A percentile compares a stretch with the other conserved stretches of the same genome.
phyloP scores from a whole-genome alignment of 345 rosid species.

The Mercurialis annua region DNA sequence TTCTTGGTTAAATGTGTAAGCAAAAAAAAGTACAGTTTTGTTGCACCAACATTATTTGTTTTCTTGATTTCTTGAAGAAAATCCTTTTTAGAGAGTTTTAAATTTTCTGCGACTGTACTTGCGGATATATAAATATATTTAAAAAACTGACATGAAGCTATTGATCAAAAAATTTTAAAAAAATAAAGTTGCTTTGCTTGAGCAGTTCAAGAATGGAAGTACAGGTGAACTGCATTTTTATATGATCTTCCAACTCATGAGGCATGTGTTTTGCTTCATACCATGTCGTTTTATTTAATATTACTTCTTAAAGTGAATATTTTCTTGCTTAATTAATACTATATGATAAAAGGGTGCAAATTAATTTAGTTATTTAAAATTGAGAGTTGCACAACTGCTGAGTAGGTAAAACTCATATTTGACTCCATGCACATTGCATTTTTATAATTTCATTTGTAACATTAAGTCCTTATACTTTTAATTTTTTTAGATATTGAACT shows the following conservation, averaged over 20 bases:
- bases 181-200: slow-evolving; percentile 3
- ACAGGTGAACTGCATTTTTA: slow-evolving; percentile 27
- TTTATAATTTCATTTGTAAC: too few species aligned
- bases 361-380: too few species aligned
- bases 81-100: background rate
- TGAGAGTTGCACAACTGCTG: too few species aligned
- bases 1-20: background rate
- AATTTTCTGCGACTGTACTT: background rate
- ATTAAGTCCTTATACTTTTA: too few species aligned
- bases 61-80: slow-evolving; percentile 3
- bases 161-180: background rate
- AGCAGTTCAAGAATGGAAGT: slow-evolving; percentile 18
- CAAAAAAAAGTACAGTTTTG: background rate
- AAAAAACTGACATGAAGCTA: background rate
- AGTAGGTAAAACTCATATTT: too few species aligned
- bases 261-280: slow-evolving; percentile 3
- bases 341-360: background rate
- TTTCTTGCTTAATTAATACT: slow-evolving; percentile 3
- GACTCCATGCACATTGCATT: too few species aligned
- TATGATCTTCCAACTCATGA: background rate
- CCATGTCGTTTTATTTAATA: background rate
- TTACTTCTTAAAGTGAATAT: too few species aligned
- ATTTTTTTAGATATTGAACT: too few species aligned
- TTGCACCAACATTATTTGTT: background rate
- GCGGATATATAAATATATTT: background rate